Conservation (phyloP, 2,329 filamentous ascomycete genomes). For the Botrytis cinerea region DNA sequence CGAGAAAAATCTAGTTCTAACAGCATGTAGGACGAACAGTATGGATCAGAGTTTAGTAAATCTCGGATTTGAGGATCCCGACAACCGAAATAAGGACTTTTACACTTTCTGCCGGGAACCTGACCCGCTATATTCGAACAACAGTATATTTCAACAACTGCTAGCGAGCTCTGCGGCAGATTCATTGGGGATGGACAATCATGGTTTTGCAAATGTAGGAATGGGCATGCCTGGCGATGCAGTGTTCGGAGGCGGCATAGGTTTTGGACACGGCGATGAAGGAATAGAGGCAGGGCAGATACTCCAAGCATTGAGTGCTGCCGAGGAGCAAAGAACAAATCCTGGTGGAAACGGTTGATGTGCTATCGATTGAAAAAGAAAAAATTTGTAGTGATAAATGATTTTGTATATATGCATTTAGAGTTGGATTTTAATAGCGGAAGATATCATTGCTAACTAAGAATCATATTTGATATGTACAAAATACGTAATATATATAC, state of each 20-base stretch:
- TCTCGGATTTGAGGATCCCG: conserved; percentile 42
- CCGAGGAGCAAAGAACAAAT: conserved; percentile 31
- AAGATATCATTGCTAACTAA: neutral
- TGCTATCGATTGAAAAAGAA: neutral
- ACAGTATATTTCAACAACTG: conserved; percentile 39
- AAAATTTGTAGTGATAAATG: neutral
- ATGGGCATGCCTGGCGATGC: conserved; percentile 19
- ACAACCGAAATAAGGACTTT: conserved; percentile 42
- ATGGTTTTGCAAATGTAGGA: conserved; percentile 28
- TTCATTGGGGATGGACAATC: conserved; percentile 30
- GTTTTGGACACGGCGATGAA: conserved; percentile 35
- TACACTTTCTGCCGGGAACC: conserved; percentile 41
- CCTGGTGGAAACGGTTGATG: conserved; percentile 17
- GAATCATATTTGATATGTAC: neutral
- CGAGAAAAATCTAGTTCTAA: conserved; percentile 26
- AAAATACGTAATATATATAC: neutral
- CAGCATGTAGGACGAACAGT: conserved; percentile 36
- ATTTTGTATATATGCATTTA: neutral
- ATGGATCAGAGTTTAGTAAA: conserved; percentile 42
- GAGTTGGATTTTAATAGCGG: neutral
- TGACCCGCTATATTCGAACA: conserved; percentile 39
- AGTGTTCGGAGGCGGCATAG: conserved; percentile 23
- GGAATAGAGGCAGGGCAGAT: conserved; percentile 41
- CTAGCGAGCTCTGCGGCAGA: conserved; percentile 38
- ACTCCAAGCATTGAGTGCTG: conserved; percentile 39